phyloP scores from a whole-genome alignment of 1,139 yeast genomes.

The Zygoascus meyerae region DNA sequence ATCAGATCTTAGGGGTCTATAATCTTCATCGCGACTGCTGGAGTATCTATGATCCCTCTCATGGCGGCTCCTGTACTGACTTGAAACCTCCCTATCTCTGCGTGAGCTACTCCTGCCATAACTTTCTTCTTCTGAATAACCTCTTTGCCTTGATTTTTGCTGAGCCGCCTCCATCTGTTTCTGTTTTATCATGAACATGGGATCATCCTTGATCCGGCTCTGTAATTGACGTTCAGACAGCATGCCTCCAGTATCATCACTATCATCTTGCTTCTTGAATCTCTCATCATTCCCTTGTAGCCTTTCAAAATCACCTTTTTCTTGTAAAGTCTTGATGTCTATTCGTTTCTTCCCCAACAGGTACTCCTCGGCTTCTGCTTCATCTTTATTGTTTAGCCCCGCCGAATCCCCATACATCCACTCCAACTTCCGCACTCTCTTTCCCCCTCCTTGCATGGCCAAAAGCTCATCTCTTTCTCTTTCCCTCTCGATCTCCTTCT shows the following conservation, averaged over 20 bases:
- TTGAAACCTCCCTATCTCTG: neutral
- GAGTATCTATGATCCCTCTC: neutral
- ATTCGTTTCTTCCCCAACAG: conserved; percentile 47
- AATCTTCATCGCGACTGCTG: neutral
- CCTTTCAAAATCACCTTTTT: conserved; percentile 17
- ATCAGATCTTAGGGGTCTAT: neutral
- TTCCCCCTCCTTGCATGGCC: conserved; percentile 49
- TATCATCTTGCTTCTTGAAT: conserved; percentile 20
- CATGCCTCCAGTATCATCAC: conserved; percentile 19
- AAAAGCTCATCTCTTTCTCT: conserved; percentile 56
- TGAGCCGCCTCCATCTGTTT: conserved; percentile 34
- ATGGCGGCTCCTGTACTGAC: neutral
- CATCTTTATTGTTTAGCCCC: conserved; percentile 1
- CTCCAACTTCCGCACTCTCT: conserved; percentile 46
- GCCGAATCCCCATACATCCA: conserved; percentile 77
- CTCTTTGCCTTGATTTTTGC: neutral
- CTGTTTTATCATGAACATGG: conserved; percentile 45
- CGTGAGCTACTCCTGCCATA: neutral
- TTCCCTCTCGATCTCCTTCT: conserved; percentile 59
- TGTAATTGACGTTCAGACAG: conserved; percentile 15
- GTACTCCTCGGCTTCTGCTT: conserved; percentile 40
- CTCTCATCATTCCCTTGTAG: conserved; percentile 16
- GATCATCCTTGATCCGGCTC: conserved; percentile 43
- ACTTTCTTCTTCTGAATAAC: neutral
- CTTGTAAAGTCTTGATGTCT: conserved; percentile 29